A percentile compares a stretch with the other conserved stretches of the same genome.
Conservation (phyloP, 2,329 filamentous ascomycete species). For the Colletotrichum aenigma region DNA sequence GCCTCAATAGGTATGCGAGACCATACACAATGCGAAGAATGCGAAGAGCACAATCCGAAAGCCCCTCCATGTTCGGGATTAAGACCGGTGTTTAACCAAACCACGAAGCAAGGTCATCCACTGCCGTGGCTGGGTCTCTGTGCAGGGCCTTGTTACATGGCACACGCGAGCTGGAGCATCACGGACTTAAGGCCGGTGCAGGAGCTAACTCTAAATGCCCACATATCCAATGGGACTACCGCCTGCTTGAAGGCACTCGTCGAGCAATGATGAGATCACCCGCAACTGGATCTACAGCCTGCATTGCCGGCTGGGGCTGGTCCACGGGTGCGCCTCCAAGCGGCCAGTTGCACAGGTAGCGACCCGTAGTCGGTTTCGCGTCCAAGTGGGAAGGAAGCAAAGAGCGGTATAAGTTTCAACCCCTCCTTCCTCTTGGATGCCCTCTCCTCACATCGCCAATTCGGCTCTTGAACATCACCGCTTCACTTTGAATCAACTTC, state of each 20-base stretch:
- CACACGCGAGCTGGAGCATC: background rate
- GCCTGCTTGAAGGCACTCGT: background rate
- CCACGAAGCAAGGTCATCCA: background rate
- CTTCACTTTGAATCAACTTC: background rate
- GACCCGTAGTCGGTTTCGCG: background rate
- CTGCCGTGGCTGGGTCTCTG: background rate
- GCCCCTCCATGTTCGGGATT: background rate
- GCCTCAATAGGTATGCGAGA: background rate
- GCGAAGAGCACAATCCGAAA: background rate
- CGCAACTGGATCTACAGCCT: background rate
- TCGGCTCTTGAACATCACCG: background rate
- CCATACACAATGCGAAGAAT: background rate
- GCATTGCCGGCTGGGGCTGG: background rate
- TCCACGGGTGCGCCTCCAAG: background rate
- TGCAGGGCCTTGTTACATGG: background rate
- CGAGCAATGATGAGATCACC: constrained; percentile 5
- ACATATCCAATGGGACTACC: background rate
- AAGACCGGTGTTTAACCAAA: background rate
- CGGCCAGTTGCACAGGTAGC: background rate
- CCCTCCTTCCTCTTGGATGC: background rate
- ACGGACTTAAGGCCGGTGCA: background rate
- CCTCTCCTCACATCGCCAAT: background rate
- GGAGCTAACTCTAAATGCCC: background rate
- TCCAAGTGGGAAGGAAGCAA: background rate
- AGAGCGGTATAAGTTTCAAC: background rate